Evolutionary conservation across 768 basidiomycete species (phyloP).

Genomic region (Suillus variegatus): DNA sequence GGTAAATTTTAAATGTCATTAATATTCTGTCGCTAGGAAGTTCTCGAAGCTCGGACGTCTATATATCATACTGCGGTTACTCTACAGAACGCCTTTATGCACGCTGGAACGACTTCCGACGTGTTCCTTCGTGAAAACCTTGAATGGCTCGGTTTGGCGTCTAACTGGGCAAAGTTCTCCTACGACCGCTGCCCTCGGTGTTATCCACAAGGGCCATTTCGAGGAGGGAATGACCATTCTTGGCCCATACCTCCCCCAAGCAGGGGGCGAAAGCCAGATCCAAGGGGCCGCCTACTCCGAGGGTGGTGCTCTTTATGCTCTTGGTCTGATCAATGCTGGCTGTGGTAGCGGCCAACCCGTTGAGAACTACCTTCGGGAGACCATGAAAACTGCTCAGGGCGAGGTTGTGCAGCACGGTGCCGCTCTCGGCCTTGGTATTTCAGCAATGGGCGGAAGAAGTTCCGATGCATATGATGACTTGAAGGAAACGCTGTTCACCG

Average conservation of each 20-base stretch:
- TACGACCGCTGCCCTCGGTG: conserved; percentile 93
- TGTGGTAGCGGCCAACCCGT: conserved; percentile 72
- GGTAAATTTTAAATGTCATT: conserved; percentile 9
- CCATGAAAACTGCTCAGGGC: conserved; percentile 70
- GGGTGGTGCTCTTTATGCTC: conserved; percentile 93
- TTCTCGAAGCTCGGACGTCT: conserved; percentile 89
- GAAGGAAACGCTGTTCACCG: conserved; percentile 85
- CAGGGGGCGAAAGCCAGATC: conserved; percentile 72
- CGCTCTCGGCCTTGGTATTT: conserved; percentile 93
- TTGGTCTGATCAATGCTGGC: conserved; percentile 93
- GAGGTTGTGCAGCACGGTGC: conserved; percentile 98
- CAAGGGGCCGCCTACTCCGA: conserved; percentile 87
- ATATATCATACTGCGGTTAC: conserved; percentile 98
- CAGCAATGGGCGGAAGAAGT: conserved; percentile 91
- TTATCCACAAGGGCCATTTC: conserved; percentile 97
- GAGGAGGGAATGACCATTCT: conserved; percentile 91
- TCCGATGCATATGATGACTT: conserved; percentile 90
- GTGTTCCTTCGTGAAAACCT: conserved; percentile 92
- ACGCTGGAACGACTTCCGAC: conserved; percentile 97
- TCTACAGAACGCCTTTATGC: conserved; percentile 96
- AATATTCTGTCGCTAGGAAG: conserved; percentile 54
- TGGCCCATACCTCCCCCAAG: conserved; percentile 88
- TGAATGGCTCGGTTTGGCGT: conserved; percentile 93
- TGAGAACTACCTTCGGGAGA: conserved; percentile 76
- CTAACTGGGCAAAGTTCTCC: conserved; percentile 99